Base-by-base conservation (phyloP, 2,329 filamentous ascomycete genomes). In the Alternaria alternata region DNA sequence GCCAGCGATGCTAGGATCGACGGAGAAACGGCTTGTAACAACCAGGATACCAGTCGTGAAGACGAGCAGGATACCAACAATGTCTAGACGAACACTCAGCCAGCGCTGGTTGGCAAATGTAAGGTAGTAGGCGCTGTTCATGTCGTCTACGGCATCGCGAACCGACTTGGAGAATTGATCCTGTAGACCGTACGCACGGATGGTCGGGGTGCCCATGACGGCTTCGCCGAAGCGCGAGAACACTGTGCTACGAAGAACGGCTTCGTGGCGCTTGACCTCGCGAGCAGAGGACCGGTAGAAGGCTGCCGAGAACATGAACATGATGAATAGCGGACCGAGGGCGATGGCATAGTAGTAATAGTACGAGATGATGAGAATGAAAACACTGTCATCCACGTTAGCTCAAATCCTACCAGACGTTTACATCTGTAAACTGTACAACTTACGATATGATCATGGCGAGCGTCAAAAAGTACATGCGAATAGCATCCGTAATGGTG, bases 101-200 rank as follows among this genome's bases (percentile, higher is more conserved):
- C 94, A 99, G 39, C 95, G 87, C 81, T 98, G 94, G 75, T 97
- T 98, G 5, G 93, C 91, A 75, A 96, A 98, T 0, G 94, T 98
- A 36, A 98, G 85, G 77, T 93, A 99, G 79, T 98, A 98, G 0
- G 94, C 94, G 24, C 90, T 88, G 76, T 98, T 90, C 94, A 98
- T 97, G 65, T 92, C 86, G 75, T 99, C 93, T 63, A 98, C 91
- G 0, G 92, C 84, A 1, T 85, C 81, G 51, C 89, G 86, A 46
- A 98, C 85, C 36, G 90, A 88, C 2, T 76, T 75, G 9, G 90
- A 85, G 75, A 98, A 98, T 43, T 89, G 88, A 18, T 89, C 81
- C 75, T 92, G 86, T 4, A 97, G 81, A 0, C 93, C 93, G 68
- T 98, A 98, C 0, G 95, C 94, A 22, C 93, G 88, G 72, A 98